Evolutionary conservation across 140 eudicot species (phyloP).

Genomic region (Cichorium intybus): DNA sequence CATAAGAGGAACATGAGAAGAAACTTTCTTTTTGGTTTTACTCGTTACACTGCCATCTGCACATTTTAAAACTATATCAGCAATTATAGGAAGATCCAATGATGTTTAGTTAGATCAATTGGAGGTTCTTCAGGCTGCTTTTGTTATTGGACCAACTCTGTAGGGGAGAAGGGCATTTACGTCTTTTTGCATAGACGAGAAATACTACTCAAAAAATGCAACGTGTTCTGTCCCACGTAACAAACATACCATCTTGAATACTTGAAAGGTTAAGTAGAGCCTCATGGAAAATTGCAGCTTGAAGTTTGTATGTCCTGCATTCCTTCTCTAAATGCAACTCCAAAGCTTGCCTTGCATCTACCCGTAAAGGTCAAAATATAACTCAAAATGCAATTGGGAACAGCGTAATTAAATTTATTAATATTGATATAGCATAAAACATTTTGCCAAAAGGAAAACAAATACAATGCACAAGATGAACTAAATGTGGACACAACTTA

Average conservation of each 20-base stretch:
- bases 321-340: constrained; percentile 64
- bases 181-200: not conserved
- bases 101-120: not conserved
- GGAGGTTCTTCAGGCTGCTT: too few relatives aligned
- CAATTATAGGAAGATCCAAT: not conserved
- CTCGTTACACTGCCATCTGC: constrained; percentile 42
- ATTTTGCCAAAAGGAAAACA: too few relatives aligned
- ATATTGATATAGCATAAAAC: not conserved
- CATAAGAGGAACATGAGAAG: constrained; percentile 65
- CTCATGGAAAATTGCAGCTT: constrained; percentile 74
- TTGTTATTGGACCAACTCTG: too few relatives aligned
- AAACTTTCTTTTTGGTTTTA: constrained; percentile 49
- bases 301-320: constrained; percentile 59
- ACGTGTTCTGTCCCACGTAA: too few relatives aligned
- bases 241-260: constrained; percentile 46
- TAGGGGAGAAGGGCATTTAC: not conserved
- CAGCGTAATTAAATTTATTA: not conserved
- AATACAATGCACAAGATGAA: too few relatives aligned
- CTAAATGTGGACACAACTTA: too few relatives aligned
- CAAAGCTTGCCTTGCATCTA: constrained; percentile 71
- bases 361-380: not conserved
- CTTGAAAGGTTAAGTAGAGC: constrained; percentile 54
- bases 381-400: not conserved
- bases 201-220: too few relatives aligned
- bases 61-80: constrained; percentile 27